A percentile compares a stretch with the other conserved stretches of the same genome.
Conservation (phyloP, 2,329 filamentous ascomycete species). For the Sphaerulina vaccinii region DNA sequence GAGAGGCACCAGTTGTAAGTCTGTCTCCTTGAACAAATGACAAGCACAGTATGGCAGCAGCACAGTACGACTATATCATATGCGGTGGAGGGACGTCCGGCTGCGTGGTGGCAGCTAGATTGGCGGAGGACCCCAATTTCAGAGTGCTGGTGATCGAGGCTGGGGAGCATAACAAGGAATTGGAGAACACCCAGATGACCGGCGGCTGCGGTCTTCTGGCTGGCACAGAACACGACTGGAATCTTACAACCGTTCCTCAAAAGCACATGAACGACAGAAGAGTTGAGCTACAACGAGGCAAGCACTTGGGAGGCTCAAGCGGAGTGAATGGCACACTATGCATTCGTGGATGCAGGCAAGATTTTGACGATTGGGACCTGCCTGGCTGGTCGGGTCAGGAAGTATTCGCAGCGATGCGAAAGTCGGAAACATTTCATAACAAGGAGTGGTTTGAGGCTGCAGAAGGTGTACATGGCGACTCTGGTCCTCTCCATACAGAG, state of each 20-base stretch:
- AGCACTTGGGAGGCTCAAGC: conserved; percentile 44
- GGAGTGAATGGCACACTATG: conserved; percentile 45
- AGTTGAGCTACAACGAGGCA: conserved; percentile 44
- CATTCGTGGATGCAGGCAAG: conserved; percentile 44
- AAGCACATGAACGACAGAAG: conserved; percentile 42
- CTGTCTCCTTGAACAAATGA: no score
- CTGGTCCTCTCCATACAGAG: conserved; percentile 28
- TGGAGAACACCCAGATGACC: conserved; percentile 48
- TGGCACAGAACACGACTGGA: conserved; percentile 46
- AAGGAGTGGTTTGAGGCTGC: conserved; percentile 26
- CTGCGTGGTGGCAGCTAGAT: conserved; percentile 30
- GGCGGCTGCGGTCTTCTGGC: conserved; percentile 45
- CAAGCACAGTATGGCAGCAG: not conserved
- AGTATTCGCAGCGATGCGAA: conserved; percentile 29
- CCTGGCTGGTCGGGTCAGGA: conserved; percentile 30
- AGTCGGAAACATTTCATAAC: conserved; percentile 27
- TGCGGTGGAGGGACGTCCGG: conserved; percentile 35
- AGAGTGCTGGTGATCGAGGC: conserved; percentile 32
- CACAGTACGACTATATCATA: conserved; percentile 26
- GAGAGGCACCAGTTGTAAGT: no score
- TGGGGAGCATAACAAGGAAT: conserved; percentile 32
- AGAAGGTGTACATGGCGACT: conserved; percentile 21
- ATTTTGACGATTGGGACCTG: conserved; percentile 37
- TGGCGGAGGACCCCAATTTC: conserved; percentile 31
- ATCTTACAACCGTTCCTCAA: conserved; percentile 41